Conservation (phyloP, 169 alveolate species). For the Eimeria brunetti region DNA sequence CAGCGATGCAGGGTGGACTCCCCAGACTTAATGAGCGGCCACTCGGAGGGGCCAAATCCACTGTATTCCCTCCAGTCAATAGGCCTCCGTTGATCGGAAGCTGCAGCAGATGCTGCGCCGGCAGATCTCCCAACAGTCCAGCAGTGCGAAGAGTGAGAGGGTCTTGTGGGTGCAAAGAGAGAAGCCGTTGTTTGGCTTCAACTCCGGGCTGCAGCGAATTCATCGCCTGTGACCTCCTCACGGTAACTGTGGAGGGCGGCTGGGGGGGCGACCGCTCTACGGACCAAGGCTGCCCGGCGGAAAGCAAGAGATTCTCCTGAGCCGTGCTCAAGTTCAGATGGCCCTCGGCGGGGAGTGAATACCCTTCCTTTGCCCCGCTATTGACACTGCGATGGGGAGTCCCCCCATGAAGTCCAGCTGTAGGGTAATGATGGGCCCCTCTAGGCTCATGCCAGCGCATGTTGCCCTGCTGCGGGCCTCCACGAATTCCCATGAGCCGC, state of each 20-base stretch:
- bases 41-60: conserved; percentile 52
- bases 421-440: conserved; percentile 21
- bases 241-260: conserved; percentile 18
- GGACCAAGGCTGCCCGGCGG: conserved; percentile 46
- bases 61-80: conserved; percentile 45
- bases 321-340: conserved; percentile 31
- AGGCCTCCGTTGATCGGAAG: conserved; percentile 64
- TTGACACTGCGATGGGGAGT: conserved; percentile 52
- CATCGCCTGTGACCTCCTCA: conserved; percentile 49
- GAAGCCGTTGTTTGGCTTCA: conserved; percentile 37
- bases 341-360: conserved; percentile 61
- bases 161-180: conserved; percentile 37
- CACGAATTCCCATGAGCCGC: conserved; percentile 53
- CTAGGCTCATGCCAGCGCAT: conserved; percentile 32
- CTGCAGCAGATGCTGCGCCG: conserved; percentile 51
- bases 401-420: conserved; percentile 52
- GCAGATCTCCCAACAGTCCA: conserved; percentile 59
- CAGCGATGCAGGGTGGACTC: conserved; percentile 41
- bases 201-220: conserved; percentile 37
- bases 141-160: conserved; percentile 32
- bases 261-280: conserved; percentile 43
- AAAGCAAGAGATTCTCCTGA: conserved; percentile 23
- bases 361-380: conserved; percentile 72
- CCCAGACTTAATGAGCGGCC: conserved; percentile 35
- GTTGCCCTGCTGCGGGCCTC: conserved; percentile 30